A percentile compares a stretch with the other conserved stretches of the same genome.
Evolutionary conservation across 352 stramenopile genomes (phyloP).

Genomic region (Phytophthora kernoviae): DNA sequence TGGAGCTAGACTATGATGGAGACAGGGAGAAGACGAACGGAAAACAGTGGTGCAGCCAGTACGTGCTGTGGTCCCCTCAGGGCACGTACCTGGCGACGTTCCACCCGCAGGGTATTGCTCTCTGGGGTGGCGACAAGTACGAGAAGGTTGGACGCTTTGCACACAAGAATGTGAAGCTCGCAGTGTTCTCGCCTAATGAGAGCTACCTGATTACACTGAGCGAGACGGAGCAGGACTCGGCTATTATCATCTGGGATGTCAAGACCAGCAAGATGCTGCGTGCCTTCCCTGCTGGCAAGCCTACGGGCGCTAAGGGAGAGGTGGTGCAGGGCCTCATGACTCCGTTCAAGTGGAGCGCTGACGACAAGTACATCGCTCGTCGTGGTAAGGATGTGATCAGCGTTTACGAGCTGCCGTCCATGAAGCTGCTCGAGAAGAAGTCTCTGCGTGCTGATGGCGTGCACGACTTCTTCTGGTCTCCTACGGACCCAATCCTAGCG

Average conservation of each 20-base stretch:
- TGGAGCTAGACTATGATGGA: slow-evolving; percentile 95
- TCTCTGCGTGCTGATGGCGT: slow-evolving; percentile 95
- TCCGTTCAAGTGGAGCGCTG: slow-evolving; percentile 95
- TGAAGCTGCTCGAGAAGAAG: slow-evolving; percentile 98
- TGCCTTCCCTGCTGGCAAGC: slow-evolving; percentile 82
- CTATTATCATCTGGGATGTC: slow-evolving; percentile 98
- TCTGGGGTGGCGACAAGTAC: slow-evolving; percentile 97
- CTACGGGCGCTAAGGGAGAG: slow-evolving; percentile 70
- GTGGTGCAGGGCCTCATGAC: slow-evolving; percentile 84
- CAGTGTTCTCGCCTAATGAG: slow-evolving; percentile 96
- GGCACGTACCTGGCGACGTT: slow-evolving; percentile 98
- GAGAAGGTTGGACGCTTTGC: slow-evolving; percentile 97
- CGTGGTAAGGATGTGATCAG: slow-evolving; percentile 93
- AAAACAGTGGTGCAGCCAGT: slow-evolving; percentile 98
- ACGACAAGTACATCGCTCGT: slow-evolving; percentile 96
- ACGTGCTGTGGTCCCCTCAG: slow-evolving; percentile 97
- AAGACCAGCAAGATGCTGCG: slow-evolving; percentile 88
- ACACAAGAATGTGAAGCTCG: slow-evolving; percentile 94
- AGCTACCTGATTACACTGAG: slow-evolving; percentile 98
- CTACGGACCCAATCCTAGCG: slow-evolving; percentile 93
- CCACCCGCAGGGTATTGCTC: slow-evolving; percentile 95
- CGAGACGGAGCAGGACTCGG: slow-evolving; percentile 92
- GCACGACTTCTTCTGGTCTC: slow-evolving; percentile 98
- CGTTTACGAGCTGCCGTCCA: slow-evolving; percentile 96
- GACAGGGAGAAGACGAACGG: slow-evolving; percentile 95